Evolutionary conservation across 495 filamentous ascomycete genomes (phyloP).

Genomic region (Penicillium desertorum): DNA sequence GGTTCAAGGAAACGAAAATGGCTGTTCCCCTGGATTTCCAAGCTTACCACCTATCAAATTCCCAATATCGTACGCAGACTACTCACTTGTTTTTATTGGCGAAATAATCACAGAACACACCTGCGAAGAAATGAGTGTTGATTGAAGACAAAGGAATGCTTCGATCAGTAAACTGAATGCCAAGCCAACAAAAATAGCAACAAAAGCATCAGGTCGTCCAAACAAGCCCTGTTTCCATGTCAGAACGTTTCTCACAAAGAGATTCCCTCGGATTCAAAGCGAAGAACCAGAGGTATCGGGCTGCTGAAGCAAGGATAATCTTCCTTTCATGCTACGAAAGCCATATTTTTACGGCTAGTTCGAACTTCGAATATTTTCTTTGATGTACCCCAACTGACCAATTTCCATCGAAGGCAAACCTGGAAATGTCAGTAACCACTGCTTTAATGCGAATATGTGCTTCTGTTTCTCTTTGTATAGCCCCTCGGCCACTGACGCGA

Average conservation of each 20-base stretch:
- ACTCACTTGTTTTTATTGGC: background rate
- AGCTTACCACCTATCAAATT: background rate
- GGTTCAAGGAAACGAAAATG: too few relatives aligned
- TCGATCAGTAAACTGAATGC: background rate
- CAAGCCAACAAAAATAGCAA: background rate
- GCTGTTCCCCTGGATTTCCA: background rate
- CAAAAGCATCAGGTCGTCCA: background rate
- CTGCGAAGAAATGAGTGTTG: background rate
- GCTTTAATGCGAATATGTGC: background rate
- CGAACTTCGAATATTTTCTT: background rate
- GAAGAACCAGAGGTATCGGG: too few relatives aligned
- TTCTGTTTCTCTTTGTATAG: background rate
- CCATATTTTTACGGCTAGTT: background rate
- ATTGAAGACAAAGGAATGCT: background rate
- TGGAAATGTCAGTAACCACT: background rate
- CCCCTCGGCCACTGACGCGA: background rate
- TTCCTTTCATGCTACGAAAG: background rate
- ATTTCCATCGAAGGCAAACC: background rate
- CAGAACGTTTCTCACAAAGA: too few relatives aligned
- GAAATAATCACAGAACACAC: background rate
- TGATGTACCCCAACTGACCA: background rate
- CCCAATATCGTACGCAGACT: background rate
- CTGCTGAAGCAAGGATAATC: background rate
- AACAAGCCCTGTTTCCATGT: background rate
- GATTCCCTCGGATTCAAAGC: too few relatives aligned